Base-by-base conservation (phyloP, 768 basidiomycete species). In the Pisolithus microcarpus region DNA sequence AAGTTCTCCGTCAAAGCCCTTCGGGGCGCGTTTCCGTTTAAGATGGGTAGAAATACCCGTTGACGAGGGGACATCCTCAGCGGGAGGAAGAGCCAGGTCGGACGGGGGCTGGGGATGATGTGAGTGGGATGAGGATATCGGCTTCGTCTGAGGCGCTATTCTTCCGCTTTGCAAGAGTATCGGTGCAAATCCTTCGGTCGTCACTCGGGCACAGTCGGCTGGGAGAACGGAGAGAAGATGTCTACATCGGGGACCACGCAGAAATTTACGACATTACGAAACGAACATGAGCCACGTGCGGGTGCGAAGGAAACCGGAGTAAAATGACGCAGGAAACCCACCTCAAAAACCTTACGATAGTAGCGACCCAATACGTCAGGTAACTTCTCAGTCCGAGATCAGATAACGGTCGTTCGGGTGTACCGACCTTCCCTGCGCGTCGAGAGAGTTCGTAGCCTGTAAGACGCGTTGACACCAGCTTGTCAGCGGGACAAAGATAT, bases 321-420 rank as follows among this genome's bases (percentile, higher is more conserved):
- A n/a, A n/a, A n/a, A n/a, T n/a, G n/a, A n/a, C n/a, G n/a, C n/a
- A n/a, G n/a, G n/a, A n/a, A n/a, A n/a, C 71, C 34, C 57, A 86
- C 85, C 85, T 75, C 65, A 93, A 80, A 74, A 90, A 92, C 38
- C 91, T 81, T n/a, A 93, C 68, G 52, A 94, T 74, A 0, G 84
- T 84, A 7, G 87, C 78, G 2, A 88, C 81, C 91, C 91, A 94
- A 63, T 85, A 92, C 7, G 88, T 79, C 30, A 91, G 80, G 69
- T 98, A 99, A 52, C 91, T 87, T 49, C 88, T 80, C 10, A 94
- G 75, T 7, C 96, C 96, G 15, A 98, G 81, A 55, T 93, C 92
- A 0, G 93, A 96, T 4, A 99, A 74, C 1, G 96, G 96, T 8
- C 95, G 81, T 70, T 99, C 96, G 0, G 96, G 96, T 2, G 91